Evolutionary conservation across 192 early-diverging fungal species (phyloP).

Genomic region (Chytriomyces confervae): DNA sequence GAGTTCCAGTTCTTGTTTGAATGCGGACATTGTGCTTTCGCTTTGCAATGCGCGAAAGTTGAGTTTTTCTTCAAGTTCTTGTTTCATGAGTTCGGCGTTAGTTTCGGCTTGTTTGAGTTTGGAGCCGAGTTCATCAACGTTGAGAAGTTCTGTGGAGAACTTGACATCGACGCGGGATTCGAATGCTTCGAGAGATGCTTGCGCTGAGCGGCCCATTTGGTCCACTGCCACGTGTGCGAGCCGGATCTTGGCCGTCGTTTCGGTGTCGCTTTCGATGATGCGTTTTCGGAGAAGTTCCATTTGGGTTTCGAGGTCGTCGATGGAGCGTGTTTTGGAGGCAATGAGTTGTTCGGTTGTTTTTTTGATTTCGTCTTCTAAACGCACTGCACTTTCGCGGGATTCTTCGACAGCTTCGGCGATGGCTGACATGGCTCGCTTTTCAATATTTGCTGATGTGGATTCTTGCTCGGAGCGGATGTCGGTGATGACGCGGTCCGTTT

Average conservation of each 20-base stretch:
- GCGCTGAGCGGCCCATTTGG: constrained; percentile 28
- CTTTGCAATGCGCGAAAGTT: constrained; percentile 38
- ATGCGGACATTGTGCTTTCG: constrained; percentile 45
- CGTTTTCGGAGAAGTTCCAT: constrained; percentile 40
- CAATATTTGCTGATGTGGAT: not conserved
- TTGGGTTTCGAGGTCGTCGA: constrained; percentile 51
- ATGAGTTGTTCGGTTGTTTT: constrained; percentile 41
- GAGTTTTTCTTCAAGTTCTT: constrained; percentile 40
- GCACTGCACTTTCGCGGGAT: not conserved
- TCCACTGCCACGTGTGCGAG: constrained; percentile 29
- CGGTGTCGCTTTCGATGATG: constrained; percentile 41
- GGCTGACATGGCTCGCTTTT: constrained; percentile 25
- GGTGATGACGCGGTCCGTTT: constrained; percentile 27
- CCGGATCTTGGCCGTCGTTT: constrained; percentile 30
- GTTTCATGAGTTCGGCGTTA: constrained; percentile 21
- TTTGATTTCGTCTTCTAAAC: constrained; percentile 41
- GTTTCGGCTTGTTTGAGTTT: constrained; percentile 18
- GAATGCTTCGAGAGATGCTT: constrained; percentile 27
- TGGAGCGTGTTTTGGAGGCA: constrained; percentile 34
- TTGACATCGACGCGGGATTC: constrained; percentile 31
- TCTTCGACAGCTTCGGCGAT: constrained; percentile 39
- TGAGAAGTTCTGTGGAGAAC: constrained; percentile 13
- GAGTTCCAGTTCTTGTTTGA: constrained; percentile 46
- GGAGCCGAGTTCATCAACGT: constrained; percentile 4
- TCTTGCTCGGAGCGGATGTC: constrained; percentile 13